Evolutionary conservation across 106 monocot species (phyloP).

Genomic region (Platanthera guangdongensis): DNA sequence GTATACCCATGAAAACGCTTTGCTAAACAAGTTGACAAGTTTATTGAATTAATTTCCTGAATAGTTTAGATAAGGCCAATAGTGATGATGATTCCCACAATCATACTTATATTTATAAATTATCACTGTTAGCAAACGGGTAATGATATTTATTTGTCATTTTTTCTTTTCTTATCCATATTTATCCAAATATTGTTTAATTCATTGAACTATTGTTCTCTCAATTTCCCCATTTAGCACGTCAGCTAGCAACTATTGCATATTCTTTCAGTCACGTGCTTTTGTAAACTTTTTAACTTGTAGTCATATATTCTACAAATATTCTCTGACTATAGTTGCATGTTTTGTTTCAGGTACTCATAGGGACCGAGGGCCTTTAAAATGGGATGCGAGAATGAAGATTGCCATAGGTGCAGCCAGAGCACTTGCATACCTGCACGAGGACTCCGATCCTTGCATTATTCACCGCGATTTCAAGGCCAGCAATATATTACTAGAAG

Average conservation of each 20-base stretch:
- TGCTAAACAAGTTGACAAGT: too few relatives aligned
- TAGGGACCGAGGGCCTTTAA: conserved; percentile 6
- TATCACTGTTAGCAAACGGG: neutral
- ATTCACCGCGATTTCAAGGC: conserved; percentile 18
- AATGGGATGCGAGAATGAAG: conserved; percentile 14
- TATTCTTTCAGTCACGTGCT: neutral
- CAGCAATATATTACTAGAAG: conserved; percentile 14
- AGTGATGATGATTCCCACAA: neutral
- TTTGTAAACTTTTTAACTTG: too few relatives aligned
- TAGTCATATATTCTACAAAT: too few relatives aligned
- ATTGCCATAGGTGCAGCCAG: conserved; percentile 17
- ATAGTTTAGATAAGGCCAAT: neutral
- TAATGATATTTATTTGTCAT: neutral
- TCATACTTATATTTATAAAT: neutral
- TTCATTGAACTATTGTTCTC: neutral
- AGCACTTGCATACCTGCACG: conserved; percentile 17
- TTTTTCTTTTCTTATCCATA: neutral
- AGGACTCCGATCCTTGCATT: conserved; percentile 14
- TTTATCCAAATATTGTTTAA: neutral
- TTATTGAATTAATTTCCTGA: neutral
- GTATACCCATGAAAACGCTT: too few relatives aligned
- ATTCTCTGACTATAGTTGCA: neutral
- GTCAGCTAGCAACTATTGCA: neutral
- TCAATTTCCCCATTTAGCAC: neutral
- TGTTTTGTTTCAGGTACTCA: conserved; percentile 9